These are phyloP conservation scores for Trametes polyzona DNA, from an alignment of 1,284 basidiomycete genomes.

Conservation along the genomic window DNA sequence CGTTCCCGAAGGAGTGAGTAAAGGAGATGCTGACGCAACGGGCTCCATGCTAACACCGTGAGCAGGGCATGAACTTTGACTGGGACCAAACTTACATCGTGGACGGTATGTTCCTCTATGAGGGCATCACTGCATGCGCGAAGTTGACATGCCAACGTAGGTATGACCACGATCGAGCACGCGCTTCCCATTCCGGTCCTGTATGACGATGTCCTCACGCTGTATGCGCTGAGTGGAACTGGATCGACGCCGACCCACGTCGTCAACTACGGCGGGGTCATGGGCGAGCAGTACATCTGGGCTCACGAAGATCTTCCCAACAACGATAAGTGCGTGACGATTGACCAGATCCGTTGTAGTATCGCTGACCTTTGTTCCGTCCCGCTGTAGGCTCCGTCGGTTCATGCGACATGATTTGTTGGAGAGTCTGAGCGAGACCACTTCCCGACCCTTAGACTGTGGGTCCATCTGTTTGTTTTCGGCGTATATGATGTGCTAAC, in stretches of 20 bases:
- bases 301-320: conserved; percentile 64
- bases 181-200: conserved; percentile 64
- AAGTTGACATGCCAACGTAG: conserved; percentile 36
- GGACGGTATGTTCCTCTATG: conserved; percentile 51
- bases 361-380: background rate
- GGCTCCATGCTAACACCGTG: background rate
- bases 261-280: conserved; percentile 72
- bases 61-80: conserved; percentile 70
- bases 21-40: too few relatives aligned
- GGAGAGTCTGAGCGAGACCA: conserved; percentile 64
- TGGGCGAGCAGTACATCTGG: conserved; percentile 72
- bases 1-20: conserved; percentile 66
- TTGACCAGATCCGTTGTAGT: background rate
- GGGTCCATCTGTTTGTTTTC: conserved; percentile 28
- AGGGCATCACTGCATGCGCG: background rate
- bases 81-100: conserved; percentile 78
- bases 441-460: conserved; percentile 62
- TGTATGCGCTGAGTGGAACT: conserved; percentile 70
- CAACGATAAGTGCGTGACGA: conserved; percentile 58
- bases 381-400: conserved; percentile 52
- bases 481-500: background rate
- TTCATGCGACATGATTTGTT: conserved; percentile 68
- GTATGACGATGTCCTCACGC: conserved; percentile 67
- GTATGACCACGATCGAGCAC: conserved; percentile 81
- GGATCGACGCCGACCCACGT: conserved; percentile 73